Conservation (phyloP, 106 monocot genomes). For the Alisma plantagoaquatica region DNA sequence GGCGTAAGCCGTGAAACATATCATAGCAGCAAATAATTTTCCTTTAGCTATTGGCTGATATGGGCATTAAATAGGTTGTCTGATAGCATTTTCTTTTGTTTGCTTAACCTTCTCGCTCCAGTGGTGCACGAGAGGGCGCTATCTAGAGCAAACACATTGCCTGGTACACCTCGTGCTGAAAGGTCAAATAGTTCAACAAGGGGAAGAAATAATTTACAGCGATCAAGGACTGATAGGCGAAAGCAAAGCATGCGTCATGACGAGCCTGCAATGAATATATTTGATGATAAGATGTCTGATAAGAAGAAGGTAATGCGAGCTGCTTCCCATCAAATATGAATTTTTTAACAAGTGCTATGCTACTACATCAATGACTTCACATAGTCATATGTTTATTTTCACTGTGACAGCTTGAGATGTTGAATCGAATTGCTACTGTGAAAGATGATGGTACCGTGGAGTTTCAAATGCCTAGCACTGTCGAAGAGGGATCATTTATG, state of each 20-base stretch:
- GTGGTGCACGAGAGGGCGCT: slow-evolving; percentile 40
- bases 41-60: background rate
- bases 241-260: slow-evolving; percentile 18
- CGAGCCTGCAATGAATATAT: slow-evolving; percentile 47
- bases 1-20: no score
- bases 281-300: slow-evolving; percentile 64
- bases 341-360: no score
- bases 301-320: slow-evolving; percentile 72
- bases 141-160: slow-evolving; percentile 52
- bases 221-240: slow-evolving; percentile 58
- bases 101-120: no score
- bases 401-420: slow-evolving; percentile 61
- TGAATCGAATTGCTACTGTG: slow-evolving; percentile 86
- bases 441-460: slow-evolving; percentile 88
- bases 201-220: slow-evolving; percentile 28
- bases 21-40: no score
- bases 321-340: no score
- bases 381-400: no score
- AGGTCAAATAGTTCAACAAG: slow-evolving; percentile 28
- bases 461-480: slow-evolving; percentile 64
- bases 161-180: slow-evolving; percentile 27
- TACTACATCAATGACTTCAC: no score
- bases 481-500: slow-evolving; percentile 35
- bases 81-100: slow-evolving; percentile 10
- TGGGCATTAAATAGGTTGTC: background rate